phyloP scores from a whole-genome alignment of 139 green algal species.

The Auxenochlorella pyrenoidosa region DNA sequence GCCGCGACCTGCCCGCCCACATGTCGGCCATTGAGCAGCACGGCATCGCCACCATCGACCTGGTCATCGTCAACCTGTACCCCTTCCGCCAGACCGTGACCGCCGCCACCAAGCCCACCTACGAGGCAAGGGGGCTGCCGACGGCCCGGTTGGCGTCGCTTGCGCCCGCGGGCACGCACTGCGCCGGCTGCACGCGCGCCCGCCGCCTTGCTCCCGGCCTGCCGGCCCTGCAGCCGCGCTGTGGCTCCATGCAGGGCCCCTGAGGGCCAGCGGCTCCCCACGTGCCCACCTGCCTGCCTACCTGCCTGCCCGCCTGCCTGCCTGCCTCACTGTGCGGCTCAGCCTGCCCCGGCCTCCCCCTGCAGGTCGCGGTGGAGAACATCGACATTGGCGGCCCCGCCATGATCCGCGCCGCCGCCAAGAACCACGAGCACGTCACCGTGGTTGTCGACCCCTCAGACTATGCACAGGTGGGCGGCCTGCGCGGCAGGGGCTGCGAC shows the following conservation, averaged over 20 bases:
- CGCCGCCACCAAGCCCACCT: slow-evolving; percentile 64
- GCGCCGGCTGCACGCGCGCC: too few species aligned
- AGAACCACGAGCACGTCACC: slow-evolving; percentile 87
- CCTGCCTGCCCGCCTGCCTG: background rate
- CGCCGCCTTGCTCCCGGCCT: too few species aligned
- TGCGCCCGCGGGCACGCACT: too few species aligned
- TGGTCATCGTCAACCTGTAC: slow-evolving; percentile 99
- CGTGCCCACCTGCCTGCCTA: background rate
- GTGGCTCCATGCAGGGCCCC: too few species aligned
- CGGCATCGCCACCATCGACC: slow-evolving; percentile 92
- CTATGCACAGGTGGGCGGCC: background rate
- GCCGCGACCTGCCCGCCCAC: slow-evolving; percentile 82
- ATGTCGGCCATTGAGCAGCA: slow-evolving; percentile 86
- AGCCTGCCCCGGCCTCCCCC: too few species aligned
- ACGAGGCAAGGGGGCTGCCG: slow-evolving; percentile 59
- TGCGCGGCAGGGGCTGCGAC: background rate
- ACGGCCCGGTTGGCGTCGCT: too few species aligned
- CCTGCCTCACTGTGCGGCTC: background rate
- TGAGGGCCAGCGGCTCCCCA: too few species aligned
- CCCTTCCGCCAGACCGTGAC: slow-evolving; percentile 97
- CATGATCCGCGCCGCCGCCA: slow-evolving; percentile 97
- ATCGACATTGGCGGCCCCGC: slow-evolving; percentile 99
- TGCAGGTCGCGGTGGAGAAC: slow-evolving; percentile 78
- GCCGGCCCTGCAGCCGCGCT: too few species aligned
- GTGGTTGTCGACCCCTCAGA: slow-evolving; percentile 76